Percentiles rank a stretch among this genome's conserved stretches.
Conservation (phyloP, 352 stramenopile genomes). For the Pythium utonaiense region DNA sequence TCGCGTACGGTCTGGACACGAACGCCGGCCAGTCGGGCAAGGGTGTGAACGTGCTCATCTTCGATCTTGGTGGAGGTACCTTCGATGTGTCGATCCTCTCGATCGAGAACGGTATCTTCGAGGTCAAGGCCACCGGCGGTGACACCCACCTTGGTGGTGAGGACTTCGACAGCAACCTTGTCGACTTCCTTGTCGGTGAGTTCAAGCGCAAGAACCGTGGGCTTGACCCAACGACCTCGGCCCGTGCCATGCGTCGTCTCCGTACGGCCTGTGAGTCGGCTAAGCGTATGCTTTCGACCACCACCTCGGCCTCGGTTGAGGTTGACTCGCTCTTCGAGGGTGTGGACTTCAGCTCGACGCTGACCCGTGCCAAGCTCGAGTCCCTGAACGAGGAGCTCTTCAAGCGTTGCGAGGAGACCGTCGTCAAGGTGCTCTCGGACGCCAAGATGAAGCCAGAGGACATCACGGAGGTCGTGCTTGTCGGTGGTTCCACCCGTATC, state of each 20-base stretch:
- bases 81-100: constrained; percentile 95
- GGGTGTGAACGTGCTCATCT: constrained; percentile 95
- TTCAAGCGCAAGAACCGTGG: constrained; percentile 92
- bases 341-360: constrained; percentile 89
- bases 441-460: constrained; percentile 40
- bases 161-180: constrained; percentile 95
- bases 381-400: constrained; percentile 66
- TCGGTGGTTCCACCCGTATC: constrained; percentile 43
- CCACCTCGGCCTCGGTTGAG: constrained; percentile 87
- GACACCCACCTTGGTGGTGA: constrained; percentile 94
- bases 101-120: constrained; percentile 97
- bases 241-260: constrained; percentile 93
- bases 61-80: constrained; percentile 94
- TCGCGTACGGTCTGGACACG: constrained; percentile 88
- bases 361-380: constrained; percentile 90
- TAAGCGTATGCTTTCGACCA: constrained; percentile 92
- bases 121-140: constrained; percentile 95
- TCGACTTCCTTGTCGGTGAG: constrained; percentile 92
- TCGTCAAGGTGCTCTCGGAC: constrained; percentile 43
- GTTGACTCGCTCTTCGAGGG: constrained; percentile 92
- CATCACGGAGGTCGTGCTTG: constrained; percentile 36
- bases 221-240: constrained; percentile 88
- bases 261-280: constrained; percentile 96
- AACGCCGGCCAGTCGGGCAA: constrained; percentile 48
- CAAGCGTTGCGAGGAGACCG: constrained; percentile 62